Conservation (phyloP, 768 basidiomycete species). For the Antrodiella citrinella region DNA sequence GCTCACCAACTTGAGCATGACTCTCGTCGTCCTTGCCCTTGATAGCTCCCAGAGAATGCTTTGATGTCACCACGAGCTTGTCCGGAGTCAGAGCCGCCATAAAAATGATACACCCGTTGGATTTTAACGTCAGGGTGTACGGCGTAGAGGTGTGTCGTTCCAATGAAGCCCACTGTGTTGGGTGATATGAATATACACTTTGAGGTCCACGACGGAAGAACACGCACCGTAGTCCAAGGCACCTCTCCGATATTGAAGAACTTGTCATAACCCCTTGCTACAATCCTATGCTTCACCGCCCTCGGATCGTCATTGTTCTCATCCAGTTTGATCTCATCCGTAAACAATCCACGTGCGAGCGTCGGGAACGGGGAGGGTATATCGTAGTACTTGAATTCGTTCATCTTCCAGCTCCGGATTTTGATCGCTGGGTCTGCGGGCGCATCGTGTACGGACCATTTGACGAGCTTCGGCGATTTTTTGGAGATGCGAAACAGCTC, state of each 20-base stretch:
- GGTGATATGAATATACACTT: constrained; percentile 1
- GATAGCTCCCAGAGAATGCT: constrained; percentile 75
- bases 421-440: constrained; percentile 46
- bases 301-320: constrained; percentile 16
- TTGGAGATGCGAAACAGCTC: constrained; percentile 45
- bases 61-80: constrained; percentile 81
- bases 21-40: constrained; percentile 26
- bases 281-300: constrained; percentile 48
- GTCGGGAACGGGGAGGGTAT: constrained; percentile 91
- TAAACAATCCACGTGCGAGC: constrained; percentile 88
- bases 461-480: constrained; percentile 57
- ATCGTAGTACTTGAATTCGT: constrained; percentile 90
- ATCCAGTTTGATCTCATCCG: constrained; percentile 34
- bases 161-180: constrained; percentile 64
- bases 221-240: constrained; percentile 83
- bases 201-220: not conserved
- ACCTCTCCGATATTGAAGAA: constrained; percentile 98
- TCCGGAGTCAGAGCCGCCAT: constrained; percentile 73
- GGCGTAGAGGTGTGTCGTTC: constrained; percentile 63
- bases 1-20: constrained; percentile 79
- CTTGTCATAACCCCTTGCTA: constrained; percentile 93
- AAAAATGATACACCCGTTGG: constrained; percentile 96
- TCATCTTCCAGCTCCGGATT: constrained; percentile 93
- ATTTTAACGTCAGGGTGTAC: constrained; percentile 85
- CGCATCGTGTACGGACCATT: constrained; percentile 44